phyloP scores from a whole-genome alignment of 2,329 filamentous ascomycete genomes.

The Neurospora crassa region DNA sequence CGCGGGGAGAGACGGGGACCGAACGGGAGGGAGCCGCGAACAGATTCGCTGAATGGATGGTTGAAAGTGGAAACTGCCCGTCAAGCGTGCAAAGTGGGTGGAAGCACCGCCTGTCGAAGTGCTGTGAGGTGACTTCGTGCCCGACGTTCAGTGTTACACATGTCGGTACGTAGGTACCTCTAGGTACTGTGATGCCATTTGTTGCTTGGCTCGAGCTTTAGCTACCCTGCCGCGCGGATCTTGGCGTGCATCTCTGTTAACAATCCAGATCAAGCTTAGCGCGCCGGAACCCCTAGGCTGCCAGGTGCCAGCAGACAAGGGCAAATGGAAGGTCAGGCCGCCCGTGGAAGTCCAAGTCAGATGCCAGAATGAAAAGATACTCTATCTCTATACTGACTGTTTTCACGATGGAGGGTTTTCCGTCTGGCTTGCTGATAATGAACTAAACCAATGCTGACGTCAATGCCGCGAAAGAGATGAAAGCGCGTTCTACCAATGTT shows the following conservation, averaged over 20 bases:
- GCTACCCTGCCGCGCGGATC: background rate
- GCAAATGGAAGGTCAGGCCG: background rate
- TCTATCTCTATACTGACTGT: too few species aligned
- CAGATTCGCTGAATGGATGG: background rate
- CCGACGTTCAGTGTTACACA: background rate
- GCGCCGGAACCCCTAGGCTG: background rate
- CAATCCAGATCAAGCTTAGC: background rate
- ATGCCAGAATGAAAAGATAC: background rate
- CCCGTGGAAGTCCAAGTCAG: background rate
- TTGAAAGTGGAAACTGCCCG: background rate
- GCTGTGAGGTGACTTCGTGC: background rate
- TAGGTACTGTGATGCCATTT: background rate
- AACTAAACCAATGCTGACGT: background rate
- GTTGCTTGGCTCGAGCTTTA: background rate
- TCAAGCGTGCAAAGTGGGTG: background rate
- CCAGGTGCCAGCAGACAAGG: background rate
- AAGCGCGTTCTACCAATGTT: background rate
- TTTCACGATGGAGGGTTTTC: background rate
- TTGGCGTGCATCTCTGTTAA: background rate
- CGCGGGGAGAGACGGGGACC: background rate
- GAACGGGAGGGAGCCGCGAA: background rate
- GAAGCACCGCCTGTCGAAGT: background rate
- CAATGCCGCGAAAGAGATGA: background rate
- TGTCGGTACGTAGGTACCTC: background rate
- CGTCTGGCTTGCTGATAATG: background rate